phyloP scores from a whole-genome alignment of 148 eudicot genomes.

The Rhododendron henanense region DNA sequence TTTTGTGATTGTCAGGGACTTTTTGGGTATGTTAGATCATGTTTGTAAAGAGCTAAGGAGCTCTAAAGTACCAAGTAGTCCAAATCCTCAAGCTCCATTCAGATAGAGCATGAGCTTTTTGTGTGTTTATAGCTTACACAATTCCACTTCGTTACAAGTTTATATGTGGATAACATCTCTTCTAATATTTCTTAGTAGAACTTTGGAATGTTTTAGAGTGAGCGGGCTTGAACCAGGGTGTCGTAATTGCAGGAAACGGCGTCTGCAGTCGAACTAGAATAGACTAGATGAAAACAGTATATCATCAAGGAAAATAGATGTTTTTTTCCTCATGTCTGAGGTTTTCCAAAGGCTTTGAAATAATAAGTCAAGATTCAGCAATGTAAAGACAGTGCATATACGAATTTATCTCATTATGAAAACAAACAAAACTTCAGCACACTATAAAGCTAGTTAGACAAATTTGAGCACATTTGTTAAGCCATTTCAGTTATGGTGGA shows the following conservation, averaged over 20 bases:
- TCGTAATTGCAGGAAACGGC: constrained; percentile 3
- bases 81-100: constrained; percentile 74
- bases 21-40: constrained; percentile 82
- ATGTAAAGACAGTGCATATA: neutral
- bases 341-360: neutral
- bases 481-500: neutral
- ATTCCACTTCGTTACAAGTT: neutral
- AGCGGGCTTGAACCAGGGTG: neutral
- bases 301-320: neutral
- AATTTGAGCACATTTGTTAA: neutral
- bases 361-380: neutral
- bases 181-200: constrained; percentile 4
- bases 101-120: constrained; percentile 32
- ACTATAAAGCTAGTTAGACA: neutral
- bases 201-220: constrained; percentile 20
- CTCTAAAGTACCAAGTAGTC: constrained; percentile 43
- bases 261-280: neutral
- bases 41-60: constrained; percentile 85
- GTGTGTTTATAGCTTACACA: constrained; percentile 20
- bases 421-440: neutral
- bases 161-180: constrained; percentile 9
- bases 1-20: constrained; percentile 88
- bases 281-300: neutral
- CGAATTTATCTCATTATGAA: neutral
- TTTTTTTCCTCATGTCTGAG: neutral